Evolutionary conservation across 306 rosid species (phyloP).

Genomic region (Quillaja saponaria): DNA sequence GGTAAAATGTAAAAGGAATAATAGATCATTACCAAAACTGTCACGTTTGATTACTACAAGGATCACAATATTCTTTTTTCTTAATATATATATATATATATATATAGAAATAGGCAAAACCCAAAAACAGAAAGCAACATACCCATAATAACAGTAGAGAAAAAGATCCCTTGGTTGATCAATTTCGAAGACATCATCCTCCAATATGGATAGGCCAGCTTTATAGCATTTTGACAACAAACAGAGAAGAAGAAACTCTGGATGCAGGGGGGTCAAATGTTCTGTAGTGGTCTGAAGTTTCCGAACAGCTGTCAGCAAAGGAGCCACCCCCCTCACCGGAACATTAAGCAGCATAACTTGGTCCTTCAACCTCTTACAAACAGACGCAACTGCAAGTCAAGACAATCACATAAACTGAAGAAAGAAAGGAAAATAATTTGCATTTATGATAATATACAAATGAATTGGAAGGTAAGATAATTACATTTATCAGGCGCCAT

Average conservation of each 20-base stretch:
- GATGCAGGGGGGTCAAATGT: constrained; percentile 76
- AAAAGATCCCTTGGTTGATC: constrained; percentile 89
- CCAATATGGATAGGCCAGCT: constrained; percentile 74
- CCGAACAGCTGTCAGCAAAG: constrained; percentile 66
- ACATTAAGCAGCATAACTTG: constrained; percentile 67
- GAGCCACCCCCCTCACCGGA: constrained; percentile 89
- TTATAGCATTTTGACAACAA: constrained; percentile 81
- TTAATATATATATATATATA: no score
- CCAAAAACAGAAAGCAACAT: constrained; percentile 24
- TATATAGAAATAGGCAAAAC: background rate
- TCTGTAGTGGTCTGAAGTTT: constrained; percentile 71
- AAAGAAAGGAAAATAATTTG: background rate
- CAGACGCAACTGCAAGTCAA: constrained; percentile 57
- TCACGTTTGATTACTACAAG: no score
- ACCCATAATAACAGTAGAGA: constrained; percentile 97
- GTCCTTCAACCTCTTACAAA: constrained; percentile 80
- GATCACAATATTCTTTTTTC: no score
- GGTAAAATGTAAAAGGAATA: background rate
- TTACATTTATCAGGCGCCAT: constrained; percentile 83
- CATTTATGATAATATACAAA: background rate
- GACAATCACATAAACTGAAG: constrained; percentile 13
- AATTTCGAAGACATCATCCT: constrained; percentile 70
- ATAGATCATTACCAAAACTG: background rate
- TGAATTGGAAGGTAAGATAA: background rate
- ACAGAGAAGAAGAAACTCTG: constrained; percentile 87